Percentiles rank a stretch among this genome's conserved stretches.
Evolutionary conservation across 345 rosid genomes (phyloP).

Genomic region (Hevea brasiliensis): DNA sequence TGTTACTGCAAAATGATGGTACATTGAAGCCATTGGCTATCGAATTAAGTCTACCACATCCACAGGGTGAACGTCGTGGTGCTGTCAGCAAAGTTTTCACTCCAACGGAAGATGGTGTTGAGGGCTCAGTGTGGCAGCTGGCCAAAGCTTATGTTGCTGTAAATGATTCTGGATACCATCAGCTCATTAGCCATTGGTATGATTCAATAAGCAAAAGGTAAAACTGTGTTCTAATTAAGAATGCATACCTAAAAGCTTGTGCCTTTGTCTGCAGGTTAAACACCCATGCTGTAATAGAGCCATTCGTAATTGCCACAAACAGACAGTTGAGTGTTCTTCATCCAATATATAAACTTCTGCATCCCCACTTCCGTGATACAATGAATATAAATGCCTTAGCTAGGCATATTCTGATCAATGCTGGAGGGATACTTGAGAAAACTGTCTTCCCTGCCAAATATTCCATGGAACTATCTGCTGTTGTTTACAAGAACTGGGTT

Average conservation of each 20-base stretch:
- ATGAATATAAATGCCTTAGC: conserved; percentile 90
- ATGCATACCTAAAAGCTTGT: not conserved
- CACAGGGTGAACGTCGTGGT: conserved; percentile 69
- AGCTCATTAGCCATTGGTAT: conserved; percentile 91
- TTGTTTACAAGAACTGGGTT: conserved; percentile 64
- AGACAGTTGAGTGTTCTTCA: conserved; percentile 80
- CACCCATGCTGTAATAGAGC: conserved; percentile 90
- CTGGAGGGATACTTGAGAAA: conserved; percentile 67
- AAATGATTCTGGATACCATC: conserved; percentile 90
- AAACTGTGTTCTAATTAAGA: conserved; percentile 3
- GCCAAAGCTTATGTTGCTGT: conserved; percentile 91
- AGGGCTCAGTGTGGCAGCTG: conserved; percentile 76
- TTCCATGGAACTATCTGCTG: conserved; percentile 80
- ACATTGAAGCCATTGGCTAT: conserved; percentile 78
- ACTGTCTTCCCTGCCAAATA: conserved; percentile 76
- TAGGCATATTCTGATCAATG: conserved; percentile 79
- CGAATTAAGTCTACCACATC: conserved; percentile 84
- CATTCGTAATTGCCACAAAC: conserved; percentile 77
- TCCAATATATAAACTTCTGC: conserved; percentile 81
- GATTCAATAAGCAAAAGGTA: not conserved
- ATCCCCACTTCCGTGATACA: conserved; percentile 90
- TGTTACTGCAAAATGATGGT: conserved; percentile 66
- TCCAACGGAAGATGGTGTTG: conserved; percentile 59
- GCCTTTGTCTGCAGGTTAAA: conserved; percentile 51
- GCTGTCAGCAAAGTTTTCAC: conserved; percentile 72